Conservation (phyloP, 208 protist genomes). For the Acanthamoeba castellanii region DNA sequence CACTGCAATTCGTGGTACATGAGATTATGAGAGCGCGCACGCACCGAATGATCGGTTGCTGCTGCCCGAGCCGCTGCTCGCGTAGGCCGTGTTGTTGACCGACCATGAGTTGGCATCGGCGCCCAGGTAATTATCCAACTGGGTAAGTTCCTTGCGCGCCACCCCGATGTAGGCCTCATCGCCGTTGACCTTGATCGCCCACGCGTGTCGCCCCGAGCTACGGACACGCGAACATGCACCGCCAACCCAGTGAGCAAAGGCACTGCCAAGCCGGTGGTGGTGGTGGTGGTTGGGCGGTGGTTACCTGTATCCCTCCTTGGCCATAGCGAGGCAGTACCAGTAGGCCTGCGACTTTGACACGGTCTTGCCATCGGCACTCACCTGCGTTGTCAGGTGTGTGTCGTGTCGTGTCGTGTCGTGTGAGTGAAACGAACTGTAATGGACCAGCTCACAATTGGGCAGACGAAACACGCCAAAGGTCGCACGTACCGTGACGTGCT, state of each 20-base stretch:
- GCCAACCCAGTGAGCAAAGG: not conserved
- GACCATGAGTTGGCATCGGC: not conserved
- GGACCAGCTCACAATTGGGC: too few relatives aligned
- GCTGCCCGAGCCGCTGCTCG: not conserved
- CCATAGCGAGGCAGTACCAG: conserved; percentile 34
- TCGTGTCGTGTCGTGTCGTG: too few relatives aligned
- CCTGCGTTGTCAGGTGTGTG: too few relatives aligned
- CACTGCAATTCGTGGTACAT: not conserved
- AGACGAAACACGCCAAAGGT: not conserved
- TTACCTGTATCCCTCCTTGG: conserved; percentile 26
- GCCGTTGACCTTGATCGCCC: conserved; percentile 18
- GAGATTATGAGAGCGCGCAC: not conserved
- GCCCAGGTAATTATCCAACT: conserved; percentile 38
- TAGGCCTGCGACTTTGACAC: conserved; percentile 3
- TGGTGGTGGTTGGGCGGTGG: too few relatives aligned
- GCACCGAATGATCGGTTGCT: not conserved
- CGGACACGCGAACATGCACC: not conserved
- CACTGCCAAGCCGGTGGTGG: too few relatives aligned
- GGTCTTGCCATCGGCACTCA: not conserved
- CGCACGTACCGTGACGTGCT: not conserved
- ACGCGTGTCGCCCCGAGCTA: conserved; percentile 29
- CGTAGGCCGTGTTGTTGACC: not conserved
- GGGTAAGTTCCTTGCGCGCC: conserved; percentile 1
- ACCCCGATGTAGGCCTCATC: conserved; percentile 33
- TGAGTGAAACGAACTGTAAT: too few relatives aligned